Conservation (phyloP, 2,329 filamentous ascomycete genomes). For the Colletotrichum sp. region DNA sequence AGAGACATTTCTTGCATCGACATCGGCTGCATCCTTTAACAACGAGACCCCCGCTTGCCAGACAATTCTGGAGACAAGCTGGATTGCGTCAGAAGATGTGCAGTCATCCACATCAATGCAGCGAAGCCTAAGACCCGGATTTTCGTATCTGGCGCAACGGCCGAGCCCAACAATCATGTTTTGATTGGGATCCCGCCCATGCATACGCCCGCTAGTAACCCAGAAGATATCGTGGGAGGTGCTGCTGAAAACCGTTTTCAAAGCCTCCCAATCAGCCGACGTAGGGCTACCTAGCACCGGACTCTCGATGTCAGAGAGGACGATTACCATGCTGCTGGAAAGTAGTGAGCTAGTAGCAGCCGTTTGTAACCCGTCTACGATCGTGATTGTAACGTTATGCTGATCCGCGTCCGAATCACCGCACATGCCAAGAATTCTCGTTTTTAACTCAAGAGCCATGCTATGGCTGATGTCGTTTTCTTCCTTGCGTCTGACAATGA, state of each 20-base stretch:
- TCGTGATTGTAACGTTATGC: background rate
- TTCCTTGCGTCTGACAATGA: background rate
- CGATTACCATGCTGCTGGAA: background rate
- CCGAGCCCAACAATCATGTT: constrained; percentile 19
- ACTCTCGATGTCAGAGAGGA: constrained; percentile 8
- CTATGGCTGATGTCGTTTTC: background rate
- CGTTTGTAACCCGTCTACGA: background rate
- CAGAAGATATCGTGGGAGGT: constrained; percentile 21
- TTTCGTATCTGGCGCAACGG: background rate
- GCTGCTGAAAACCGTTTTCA: constrained; percentile 16
- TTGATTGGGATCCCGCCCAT: constrained; percentile 14
- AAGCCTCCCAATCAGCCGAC: constrained; percentile 25
- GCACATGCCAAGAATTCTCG: background rate
- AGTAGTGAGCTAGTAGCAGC: background rate
- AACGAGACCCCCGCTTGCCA: background rate
- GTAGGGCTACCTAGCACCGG: constrained; percentile 35
- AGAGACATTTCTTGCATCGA: no score
- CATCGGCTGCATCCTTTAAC: background rate
- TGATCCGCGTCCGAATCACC: background rate
- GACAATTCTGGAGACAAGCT: background rate
- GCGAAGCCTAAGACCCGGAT: background rate
- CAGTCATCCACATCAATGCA: constrained; percentile 5
- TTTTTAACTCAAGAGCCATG: background rate
- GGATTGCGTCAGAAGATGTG: background rate
- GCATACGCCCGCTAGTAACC: constrained; percentile 21